Conservation (phyloP, 441 rosid genomes). For the Erodium trifolium region DNA sequence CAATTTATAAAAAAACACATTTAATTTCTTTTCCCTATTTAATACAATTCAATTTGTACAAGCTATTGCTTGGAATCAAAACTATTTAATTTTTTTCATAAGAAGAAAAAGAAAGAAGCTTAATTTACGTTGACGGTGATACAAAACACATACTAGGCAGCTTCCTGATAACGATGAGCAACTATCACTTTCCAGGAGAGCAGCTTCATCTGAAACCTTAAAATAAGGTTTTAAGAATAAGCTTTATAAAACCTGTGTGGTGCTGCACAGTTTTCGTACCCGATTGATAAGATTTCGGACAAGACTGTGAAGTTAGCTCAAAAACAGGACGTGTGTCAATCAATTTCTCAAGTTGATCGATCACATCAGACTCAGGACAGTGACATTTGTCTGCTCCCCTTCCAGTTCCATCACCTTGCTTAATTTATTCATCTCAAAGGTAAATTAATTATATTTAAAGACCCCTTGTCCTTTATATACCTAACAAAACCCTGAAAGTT, state of each 20-base stretch:
- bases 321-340: constrained; percentile 26
- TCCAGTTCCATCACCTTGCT: constrained; percentile 17
- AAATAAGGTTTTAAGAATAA: too few species aligned
- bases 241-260: too few species aligned
- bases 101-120: too few species aligned
- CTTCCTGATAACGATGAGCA: constrained; percentile 26
- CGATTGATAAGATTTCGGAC: neutral
- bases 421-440: neutral
- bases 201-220: neutral
- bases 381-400: constrained; percentile 20
- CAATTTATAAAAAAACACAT: too few species aligned
- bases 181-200: constrained; percentile 18
- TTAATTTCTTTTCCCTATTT: too few species aligned
- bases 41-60: too few species aligned
- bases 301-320: constrained; percentile 12
- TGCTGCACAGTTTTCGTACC: neutral
- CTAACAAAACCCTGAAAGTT: constrained; percentile 16
- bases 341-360: constrained; percentile 27
- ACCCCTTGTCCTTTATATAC: neutral
- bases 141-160: constrained; percentile 11
- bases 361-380: constrained; percentile 22
- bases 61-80: neutral
- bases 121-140: neutral
- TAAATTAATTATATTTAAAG: neutral
- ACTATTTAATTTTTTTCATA: too few species aligned